A percentile compares a stretch with the other conserved stretches of the same genome.
These are phyloP conservation scores for Fusarium beomiforme DNA, from an alignment of 2,329 filamentous ascomycete species.

Conservation along the genomic window DNA sequence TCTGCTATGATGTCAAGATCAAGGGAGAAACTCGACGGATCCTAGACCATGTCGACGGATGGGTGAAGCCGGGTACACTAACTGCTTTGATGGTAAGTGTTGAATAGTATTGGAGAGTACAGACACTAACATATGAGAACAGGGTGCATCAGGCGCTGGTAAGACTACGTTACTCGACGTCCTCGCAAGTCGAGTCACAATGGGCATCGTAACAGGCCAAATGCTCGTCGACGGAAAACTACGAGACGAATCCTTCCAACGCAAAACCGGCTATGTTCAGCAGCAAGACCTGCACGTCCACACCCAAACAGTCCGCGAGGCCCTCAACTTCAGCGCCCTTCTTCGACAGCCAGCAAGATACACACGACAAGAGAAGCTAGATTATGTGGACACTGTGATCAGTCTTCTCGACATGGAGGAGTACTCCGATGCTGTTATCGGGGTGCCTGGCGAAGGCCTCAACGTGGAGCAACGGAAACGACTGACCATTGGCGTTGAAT, in stretches of 20 bases:
- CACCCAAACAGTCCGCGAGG: slow-evolving; percentile 85
- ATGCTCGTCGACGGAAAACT: slow-evolving; percentile 72
- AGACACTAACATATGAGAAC: slow-evolving; percentile 83
- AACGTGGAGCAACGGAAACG: slow-evolving; percentile 69
- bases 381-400: slow-evolving; percentile 82
- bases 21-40: slow-evolving; percentile 70
- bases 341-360: slow-evolving; percentile 79
- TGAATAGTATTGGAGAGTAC: slow-evolving; percentile 80
- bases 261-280: slow-evolving; percentile 88
- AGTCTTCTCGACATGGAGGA: slow-evolving; percentile 70
- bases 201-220: slow-evolving; percentile 84
- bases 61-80: slow-evolving; percentile 78
- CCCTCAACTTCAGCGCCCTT: slow-evolving; percentile 81
- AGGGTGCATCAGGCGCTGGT: slow-evolving; percentile 79
- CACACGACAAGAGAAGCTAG: slow-evolving; percentile 76
- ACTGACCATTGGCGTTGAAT: slow-evolving; percentile 66
- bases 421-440: slow-evolving; percentile 71
- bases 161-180: slow-evolving; percentile 89
- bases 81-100: slow-evolving; percentile 72
- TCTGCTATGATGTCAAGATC: slow-evolving; percentile 79
- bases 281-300: slow-evolving; percentile 87
- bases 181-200: slow-evolving; percentile 81
- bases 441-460: slow-evolving; percentile 65
- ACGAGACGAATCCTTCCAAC: slow-evolving; percentile 81
- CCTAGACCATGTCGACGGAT: slow-evolving; percentile 75